Evolutionary conservation across 2,329 filamentous ascomycete genomes (phyloP).

Genomic region (Exophiala bonariae): DNA sequence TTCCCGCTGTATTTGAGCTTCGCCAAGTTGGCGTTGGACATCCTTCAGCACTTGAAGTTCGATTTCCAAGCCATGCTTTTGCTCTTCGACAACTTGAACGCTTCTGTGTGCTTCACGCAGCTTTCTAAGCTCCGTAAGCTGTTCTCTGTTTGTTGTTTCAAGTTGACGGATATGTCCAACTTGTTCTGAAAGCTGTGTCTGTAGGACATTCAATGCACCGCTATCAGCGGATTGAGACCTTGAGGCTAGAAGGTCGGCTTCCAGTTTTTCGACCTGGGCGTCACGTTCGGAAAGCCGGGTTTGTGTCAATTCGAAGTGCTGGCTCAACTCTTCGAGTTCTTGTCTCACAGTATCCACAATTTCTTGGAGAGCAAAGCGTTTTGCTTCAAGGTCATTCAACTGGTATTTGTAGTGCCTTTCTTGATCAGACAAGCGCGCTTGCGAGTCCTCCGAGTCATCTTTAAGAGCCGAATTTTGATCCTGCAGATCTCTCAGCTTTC

Average conservation of each 20-base stretch:
- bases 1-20: slow-evolving; percentile 78
- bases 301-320: slow-evolving; percentile 62
- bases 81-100: slow-evolving; percentile 92
- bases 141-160: slow-evolving; percentile 77
- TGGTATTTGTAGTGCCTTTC: slow-evolving; percentile 65
- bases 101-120: slow-evolving; percentile 79
- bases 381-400: slow-evolving; percentile 60
- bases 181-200: slow-evolving; percentile 85
- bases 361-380: slow-evolving; percentile 59
- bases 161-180: slow-evolving; percentile 85
- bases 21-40: slow-evolving; percentile 73
- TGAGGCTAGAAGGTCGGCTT: slow-evolving; percentile 78
- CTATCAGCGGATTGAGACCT: slow-evolving; percentile 86
- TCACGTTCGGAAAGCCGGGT: slow-evolving; percentile 69
- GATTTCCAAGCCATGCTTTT: slow-evolving; percentile 80
- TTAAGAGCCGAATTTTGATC: slow-evolving; percentile 72
- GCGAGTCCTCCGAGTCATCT: slow-evolving; percentile 81
- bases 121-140: slow-evolving; percentile 75
- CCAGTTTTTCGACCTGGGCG: slow-evolving; percentile 68
- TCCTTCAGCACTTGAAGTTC: slow-evolving; percentile 73
- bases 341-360: slow-evolving; percentile 52
- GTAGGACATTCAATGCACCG: slow-evolving; percentile 81
- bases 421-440: slow-evolving; percentile 70
- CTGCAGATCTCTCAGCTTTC: slow-evolving; percentile 55
- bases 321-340: slow-evolving; percentile 56